phyloP scores from a whole-genome alignment of 164 flowering plant species.

The grape (Vitis vinifera) region ASM3070453v1 NC_081821.1:7981501-7982000 shows the following conservation, averaged over 20 bases:
- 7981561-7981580: too few species aligned
- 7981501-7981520: too few species aligned
- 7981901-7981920: neutral
- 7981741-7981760: slow-evolving; percentile 86
- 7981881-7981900: neutral
- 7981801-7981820: neutral
- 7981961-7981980: neutral
- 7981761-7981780: slow-evolving; percentile 90
- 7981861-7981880: neutral
- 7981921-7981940: neutral
- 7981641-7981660: neutral
- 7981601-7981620: too few species aligned
- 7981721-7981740: slow-evolving; percentile 78
- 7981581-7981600: too few species aligned
- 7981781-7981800: slow-evolving; percentile 10
- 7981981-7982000: neutral
- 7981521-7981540: too few species aligned
- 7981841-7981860: neutral
- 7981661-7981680: neutral
- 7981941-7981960: neutral
- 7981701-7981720: slow-evolving; percentile 65
- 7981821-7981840: neutral
- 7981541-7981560: too few species aligned
- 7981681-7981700: neutral
- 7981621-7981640: neutral